phyloP scores from a whole-genome alignment of 768 basidiomycete species.

The Trametes cingulata region DNA sequence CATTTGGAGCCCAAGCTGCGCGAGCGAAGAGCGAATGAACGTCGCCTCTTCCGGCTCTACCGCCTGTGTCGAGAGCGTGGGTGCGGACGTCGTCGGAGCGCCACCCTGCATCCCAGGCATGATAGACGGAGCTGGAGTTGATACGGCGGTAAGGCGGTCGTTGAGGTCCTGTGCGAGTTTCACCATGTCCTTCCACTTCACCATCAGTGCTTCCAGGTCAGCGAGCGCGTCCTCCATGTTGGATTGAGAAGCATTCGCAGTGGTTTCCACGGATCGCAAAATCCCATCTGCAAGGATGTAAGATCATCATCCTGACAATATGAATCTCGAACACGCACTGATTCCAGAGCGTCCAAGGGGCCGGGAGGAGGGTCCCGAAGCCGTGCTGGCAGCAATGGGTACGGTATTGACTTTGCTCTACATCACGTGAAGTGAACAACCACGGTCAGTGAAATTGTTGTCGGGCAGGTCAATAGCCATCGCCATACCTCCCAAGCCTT shows the following conservation, averaged over 20 bases:
- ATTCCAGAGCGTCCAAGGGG: conserved; percentile 46
- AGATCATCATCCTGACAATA: neutral
- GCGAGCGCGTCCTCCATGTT: conserved; percentile 75
- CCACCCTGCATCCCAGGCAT: conserved; percentile 14
- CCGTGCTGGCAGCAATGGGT: conserved; percentile 4
- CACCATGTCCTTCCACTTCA: conserved; percentile 92
- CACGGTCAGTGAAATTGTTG: neutral
- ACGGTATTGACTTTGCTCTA: conserved; percentile 34
- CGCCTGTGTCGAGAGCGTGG: conserved; percentile 36
- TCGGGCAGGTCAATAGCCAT: neutral
- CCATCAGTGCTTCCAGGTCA: conserved; percentile 89
- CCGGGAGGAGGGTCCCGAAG: conserved; percentile 1
- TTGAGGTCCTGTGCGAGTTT: conserved; percentile 86
- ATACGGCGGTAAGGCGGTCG: conserved; percentile 64
- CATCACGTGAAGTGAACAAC: neutral
- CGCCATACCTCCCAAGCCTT: conserved; percentile 73
- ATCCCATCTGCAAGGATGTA: conserved; percentile 66
- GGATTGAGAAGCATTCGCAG: conserved; percentile 60
- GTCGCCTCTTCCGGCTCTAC: conserved; percentile 80
- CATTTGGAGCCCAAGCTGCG: conserved; percentile 86
- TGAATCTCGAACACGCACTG: conserved; percentile 37
- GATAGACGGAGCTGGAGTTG: conserved; percentile 23
- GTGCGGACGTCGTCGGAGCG: conserved; percentile 25
- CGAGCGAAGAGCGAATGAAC: conserved; percentile 85
- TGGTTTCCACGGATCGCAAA: conserved; percentile 69